Conservation (phyloP, 139 green algal species). For the Desmodesmus armatus region DNA sequence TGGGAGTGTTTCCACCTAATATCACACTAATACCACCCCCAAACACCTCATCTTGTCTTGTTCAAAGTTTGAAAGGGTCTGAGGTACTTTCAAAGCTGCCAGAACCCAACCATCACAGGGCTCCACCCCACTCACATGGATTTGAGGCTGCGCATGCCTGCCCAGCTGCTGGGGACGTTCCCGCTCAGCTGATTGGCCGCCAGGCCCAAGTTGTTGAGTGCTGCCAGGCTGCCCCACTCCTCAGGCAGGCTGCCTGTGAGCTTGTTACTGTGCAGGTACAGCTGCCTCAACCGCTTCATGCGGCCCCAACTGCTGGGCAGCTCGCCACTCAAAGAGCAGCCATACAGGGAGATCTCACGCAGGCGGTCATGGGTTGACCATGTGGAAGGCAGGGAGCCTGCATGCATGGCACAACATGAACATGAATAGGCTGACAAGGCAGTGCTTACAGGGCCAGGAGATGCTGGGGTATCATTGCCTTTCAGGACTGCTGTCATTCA, state of each 20-base stretch:
- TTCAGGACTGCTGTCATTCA: no score
- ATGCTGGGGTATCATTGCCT: no score
- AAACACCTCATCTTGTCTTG: not conserved
- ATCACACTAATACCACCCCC: not conserved
- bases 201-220: slow-evolving; percentile 1
- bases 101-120: no score
- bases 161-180: not conserved
- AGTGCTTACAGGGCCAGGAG: no score
- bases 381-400: not conserved
- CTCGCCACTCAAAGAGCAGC: not conserved
- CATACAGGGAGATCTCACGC: slow-evolving; percentile 23
- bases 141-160: not conserved
- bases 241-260: not conserved
- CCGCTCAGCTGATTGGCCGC: not conserved
- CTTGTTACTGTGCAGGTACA: slow-evolving; percentile 24
- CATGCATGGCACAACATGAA: no score
- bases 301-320: not conserved
- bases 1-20: not conserved
- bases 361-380: not conserved
- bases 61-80: not conserved
- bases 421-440: no score
- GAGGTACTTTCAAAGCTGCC: no score
- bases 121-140: slow-evolving; percentile 1
- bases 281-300: not conserved
- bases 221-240: not conserved